phyloP scores from a whole-genome alignment of 371 early-diverging fungal genomes.

The Apophysomyces ossiformis region DNA sequence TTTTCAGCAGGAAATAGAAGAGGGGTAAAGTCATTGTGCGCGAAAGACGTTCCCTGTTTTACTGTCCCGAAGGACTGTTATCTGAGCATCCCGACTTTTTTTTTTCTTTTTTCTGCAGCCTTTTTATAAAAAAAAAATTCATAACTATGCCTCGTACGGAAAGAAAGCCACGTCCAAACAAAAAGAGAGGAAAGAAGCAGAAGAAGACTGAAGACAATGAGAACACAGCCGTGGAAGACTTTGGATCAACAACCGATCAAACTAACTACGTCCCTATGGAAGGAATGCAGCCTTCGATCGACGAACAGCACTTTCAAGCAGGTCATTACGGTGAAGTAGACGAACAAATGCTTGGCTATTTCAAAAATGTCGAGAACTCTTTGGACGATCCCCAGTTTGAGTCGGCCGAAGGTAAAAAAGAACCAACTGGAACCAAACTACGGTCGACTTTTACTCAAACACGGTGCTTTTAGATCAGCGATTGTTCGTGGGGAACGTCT shows the following conservation, averaged over 20 bases:
- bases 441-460: not conserved
- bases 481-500: constrained; percentile 79
- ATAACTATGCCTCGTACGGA: constrained; percentile 33
- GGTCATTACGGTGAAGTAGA: constrained; percentile 71
- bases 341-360: constrained; percentile 73
- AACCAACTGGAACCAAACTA: not conserved
- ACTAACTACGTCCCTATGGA: constrained; percentile 3
- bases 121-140: not conserved
- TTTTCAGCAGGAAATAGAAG: not conserved
- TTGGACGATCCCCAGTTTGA: constrained; percentile 74
- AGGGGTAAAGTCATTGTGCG: not conserved
- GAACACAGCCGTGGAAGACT: constrained; percentile 4
- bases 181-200: constrained; percentile 40
- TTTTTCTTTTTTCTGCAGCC: not conserved
- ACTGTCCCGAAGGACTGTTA: not conserved
- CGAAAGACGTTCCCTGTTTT: not conserved
- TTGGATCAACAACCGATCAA: not conserved
- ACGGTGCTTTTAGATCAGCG: constrained; percentile 56
- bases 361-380: constrained; percentile 75
- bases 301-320: constrained; percentile 43
- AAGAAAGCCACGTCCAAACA: constrained; percentile 38
- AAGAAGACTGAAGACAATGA: constrained; percentile 25
- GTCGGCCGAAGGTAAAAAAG: constrained; percentile 65
- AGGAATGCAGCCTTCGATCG: constrained; percentile 16
- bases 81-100: not conserved